These are phyloP conservation scores for Periglandula ipomoeae DNA, from an alignment of 2,329 filamentous ascomycete genomes.

Conservation along the genomic window DNA sequence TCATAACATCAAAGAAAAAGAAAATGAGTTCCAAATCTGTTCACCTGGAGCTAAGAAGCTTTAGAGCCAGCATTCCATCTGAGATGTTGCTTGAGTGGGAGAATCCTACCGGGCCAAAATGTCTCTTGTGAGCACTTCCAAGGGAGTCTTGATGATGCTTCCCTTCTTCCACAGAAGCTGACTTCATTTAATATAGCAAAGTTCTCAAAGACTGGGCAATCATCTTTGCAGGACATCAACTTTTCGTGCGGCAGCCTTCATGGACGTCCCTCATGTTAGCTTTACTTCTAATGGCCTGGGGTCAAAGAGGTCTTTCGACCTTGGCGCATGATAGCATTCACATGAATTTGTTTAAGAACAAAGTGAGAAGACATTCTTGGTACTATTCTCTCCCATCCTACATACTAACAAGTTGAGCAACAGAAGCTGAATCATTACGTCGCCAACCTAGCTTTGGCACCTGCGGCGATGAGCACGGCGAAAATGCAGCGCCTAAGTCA, in stretches of 20 bases:
- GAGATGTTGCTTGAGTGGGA: not conserved
- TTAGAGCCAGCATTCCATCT: not conserved
- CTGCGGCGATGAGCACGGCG: not conserved
- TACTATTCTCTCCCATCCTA: not conserved
- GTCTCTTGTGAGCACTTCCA: not conserved
- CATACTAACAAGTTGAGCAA: not conserved
- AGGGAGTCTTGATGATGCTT: not conserved
- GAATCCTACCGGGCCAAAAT: not conserved
- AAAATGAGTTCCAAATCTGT: not conserved
- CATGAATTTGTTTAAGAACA: conserved; percentile 2
- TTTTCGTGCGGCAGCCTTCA: not conserved
- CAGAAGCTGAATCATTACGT: not conserved
- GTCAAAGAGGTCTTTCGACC: not conserved
- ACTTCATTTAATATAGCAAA: not conserved
- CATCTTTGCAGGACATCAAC: not conserved
- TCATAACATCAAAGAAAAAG: not conserved
- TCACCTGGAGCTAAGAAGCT: not conserved
- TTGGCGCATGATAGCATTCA: not conserved
- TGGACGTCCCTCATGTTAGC: not conserved
- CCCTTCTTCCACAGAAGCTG: not conserved
- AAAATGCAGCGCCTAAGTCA: not conserved
- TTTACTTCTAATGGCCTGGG: not conserved
- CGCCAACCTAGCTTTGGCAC: not conserved
- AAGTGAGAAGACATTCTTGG: not conserved
- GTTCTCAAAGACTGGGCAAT: not conserved